Conservation (phyloP, 1,284 basidiomycete species). For the Entoloma clypeatum region DNA sequence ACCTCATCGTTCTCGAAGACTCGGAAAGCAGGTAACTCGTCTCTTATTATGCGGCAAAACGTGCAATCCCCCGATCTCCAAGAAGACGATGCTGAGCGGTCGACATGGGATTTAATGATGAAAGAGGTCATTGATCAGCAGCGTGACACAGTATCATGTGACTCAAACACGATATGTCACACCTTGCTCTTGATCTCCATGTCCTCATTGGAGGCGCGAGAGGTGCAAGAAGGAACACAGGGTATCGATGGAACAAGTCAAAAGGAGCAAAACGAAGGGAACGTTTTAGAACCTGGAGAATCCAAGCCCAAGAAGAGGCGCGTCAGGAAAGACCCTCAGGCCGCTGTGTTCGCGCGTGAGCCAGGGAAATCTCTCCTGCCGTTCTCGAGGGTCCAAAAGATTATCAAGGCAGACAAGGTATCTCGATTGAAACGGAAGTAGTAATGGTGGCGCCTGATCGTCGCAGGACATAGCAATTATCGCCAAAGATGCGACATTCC, state of each 20-base stretch:
- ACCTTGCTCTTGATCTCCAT: conserved; percentile 4
- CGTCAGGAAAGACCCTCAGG: conserved; percentile 28
- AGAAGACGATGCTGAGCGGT: conserved; percentile 37
- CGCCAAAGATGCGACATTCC: conserved; percentile 66
- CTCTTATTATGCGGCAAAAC: conserved; percentile 60
- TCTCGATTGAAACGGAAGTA: conserved; percentile 11
- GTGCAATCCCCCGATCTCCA: conserved; percentile 49
- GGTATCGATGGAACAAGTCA: too few relatives aligned
- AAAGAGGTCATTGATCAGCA: conserved; percentile 61
- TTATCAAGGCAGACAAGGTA: conserved; percentile 77
- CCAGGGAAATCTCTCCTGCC: conserved; percentile 67
- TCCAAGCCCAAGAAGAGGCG: conserved; percentile 27
- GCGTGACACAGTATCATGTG: conserved; percentile 9
- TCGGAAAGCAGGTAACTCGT: conserved; percentile 43
- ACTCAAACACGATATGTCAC: conserved; percentile 22
- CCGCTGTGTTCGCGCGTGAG: conserved; percentile 36
- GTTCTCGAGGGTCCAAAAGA: conserved; percentile 69
- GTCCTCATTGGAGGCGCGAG: conserved; percentile 1
- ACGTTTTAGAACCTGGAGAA: conserved; percentile 10
- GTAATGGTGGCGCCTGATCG: not conserved
- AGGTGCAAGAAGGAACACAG: conserved; percentile 4
- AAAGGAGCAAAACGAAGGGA: conserved; percentile 7
- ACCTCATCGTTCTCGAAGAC: conserved; percentile 64
- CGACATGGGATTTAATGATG: conserved; percentile 61
- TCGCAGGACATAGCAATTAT: conserved; percentile 68